These are phyloP conservation scores for Raddia distichophylla DNA, from an alignment of 176 grass and related monocot genomes.

Conservation along the genomic window DNA sequence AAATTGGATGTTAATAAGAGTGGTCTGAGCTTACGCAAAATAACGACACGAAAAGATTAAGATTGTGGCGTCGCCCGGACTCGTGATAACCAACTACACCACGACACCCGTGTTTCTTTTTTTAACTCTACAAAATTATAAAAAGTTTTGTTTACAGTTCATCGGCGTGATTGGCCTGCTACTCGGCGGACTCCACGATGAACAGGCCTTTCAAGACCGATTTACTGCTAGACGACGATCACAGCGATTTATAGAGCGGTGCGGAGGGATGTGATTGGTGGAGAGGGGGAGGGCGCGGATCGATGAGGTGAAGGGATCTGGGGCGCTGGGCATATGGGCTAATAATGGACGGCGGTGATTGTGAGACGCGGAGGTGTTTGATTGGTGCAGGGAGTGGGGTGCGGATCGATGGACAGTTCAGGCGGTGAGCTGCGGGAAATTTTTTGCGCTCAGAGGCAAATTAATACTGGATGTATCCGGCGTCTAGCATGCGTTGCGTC, in stretches of 20 bases:
- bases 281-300: constrained; percentile 3
- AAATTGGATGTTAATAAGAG: too few relatives aligned
- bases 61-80: constrained; percentile 53
- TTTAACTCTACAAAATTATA: accelerated
- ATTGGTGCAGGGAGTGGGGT: neutral
- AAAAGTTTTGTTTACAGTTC: neutral
- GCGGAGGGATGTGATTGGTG: constrained; percentile 11
- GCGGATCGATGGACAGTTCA: neutral
- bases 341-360: neutral
- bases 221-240: too few relatives aligned
- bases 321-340: neutral
- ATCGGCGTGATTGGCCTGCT: too few relatives aligned
- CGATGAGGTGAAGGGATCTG: constrained; percentile 29
- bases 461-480: too few relatives aligned
- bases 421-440: neutral
- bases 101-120: constrained; percentile 32
- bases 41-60: too few relatives aligned
- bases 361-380: neutral
- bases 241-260: constrained; percentile 16
- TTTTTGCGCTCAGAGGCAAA: neutral
- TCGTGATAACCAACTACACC: constrained; percentile 95
- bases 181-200: too few relatives aligned
- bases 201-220: too few relatives aligned
- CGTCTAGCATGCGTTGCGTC: too few relatives aligned
- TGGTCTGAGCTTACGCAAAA: too few relatives aligned